phyloP scores from a whole-genome alignment of 805 yeast species.

The Pichia nakasei region DNA sequence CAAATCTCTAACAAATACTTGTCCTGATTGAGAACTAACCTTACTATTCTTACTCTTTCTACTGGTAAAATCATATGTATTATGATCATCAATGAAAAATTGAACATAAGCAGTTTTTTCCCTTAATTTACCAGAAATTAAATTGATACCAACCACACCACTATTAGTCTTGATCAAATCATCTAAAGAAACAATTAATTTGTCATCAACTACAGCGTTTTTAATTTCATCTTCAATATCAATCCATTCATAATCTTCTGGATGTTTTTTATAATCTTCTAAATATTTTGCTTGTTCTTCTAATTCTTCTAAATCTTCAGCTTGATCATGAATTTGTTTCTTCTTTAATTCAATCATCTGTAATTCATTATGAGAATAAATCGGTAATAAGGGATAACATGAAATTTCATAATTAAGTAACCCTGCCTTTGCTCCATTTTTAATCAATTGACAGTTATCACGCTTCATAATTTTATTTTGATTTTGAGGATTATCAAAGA shows the following conservation, averaged over 20 bases:
- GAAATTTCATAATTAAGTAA: constrained; percentile 45
- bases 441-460: constrained; percentile 3
- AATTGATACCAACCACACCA: constrained; percentile 52
- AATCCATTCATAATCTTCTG: constrained; percentile 59
- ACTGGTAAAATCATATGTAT: constrained; percentile 49
- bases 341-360: constrained; percentile 35
- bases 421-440: constrained; percentile 31
- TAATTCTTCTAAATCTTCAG: constrained; percentile 31
- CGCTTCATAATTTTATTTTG: constrained; percentile 9
- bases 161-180: constrained; percentile 48
- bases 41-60: constrained; percentile 38
- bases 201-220: constrained; percentile 11
- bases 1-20: constrained; percentile 62
- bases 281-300: constrained; percentile 42
- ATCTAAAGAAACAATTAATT: constrained; percentile 40
- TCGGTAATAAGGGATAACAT: constrained; percentile 58
- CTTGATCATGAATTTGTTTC: constrained; percentile 31
- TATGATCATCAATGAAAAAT: constrained; percentile 54
- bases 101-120: constrained; percentile 43
- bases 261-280: constrained; percentile 44
- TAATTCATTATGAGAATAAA: constrained; percentile 50
- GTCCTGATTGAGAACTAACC: constrained; percentile 41
- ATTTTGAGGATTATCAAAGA: constrained; percentile 8
- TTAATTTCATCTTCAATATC: constrained; percentile 30
- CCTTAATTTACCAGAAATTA: constrained; percentile 41